Conservation (phyloP, 768 basidiomycete species). For the Chlorophyllum brunneum region DNA sequence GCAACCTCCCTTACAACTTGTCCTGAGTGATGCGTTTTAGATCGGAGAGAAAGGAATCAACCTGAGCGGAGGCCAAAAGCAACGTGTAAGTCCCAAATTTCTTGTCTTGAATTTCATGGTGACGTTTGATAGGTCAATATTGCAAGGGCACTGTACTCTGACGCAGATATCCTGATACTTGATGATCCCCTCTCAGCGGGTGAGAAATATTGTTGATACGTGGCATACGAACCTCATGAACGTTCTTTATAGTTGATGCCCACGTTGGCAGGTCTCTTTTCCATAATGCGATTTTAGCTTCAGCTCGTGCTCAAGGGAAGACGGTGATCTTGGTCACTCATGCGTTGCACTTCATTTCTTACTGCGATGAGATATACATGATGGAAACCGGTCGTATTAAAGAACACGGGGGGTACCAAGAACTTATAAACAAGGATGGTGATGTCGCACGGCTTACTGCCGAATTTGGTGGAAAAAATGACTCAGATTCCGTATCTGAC, state of each 20-base stretch:
- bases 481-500: slow-evolving; percentile 25
- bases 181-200: slow-evolving; percentile 68
- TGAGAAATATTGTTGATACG: slow-evolving; percentile 18
- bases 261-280: slow-evolving; percentile 73
- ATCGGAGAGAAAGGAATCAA: slow-evolving; percentile 74
- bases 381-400: slow-evolving; percentile 66
- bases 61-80: slow-evolving; percentile 64
- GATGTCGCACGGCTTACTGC: slow-evolving; percentile 54
- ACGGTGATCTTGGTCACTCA: slow-evolving; percentile 86
- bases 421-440: slow-evolving; percentile 45
- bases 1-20: neutral
- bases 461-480: slow-evolving; percentile 54
- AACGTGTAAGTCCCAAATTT: slow-evolving; percentile 34
- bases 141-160: slow-evolving; percentile 63
- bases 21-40: slow-evolving; percentile 23
- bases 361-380: slow-evolving; percentile 78
- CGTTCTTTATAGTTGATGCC: slow-evolving; percentile 65
- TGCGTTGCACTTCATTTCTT: slow-evolving; percentile 78
- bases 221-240: neutral
- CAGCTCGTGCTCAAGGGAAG: slow-evolving; percentile 40
- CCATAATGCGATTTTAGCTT: slow-evolving; percentile 54
- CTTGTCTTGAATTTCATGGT: neutral
- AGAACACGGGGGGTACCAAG: slow-evolving; percentile 63
- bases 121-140: slow-evolving; percentile 50
- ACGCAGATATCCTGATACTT: slow-evolving; percentile 57